Base-by-base conservation (phyloP, 2,329 filamentous ascomycete species). In the Dactylellina sp. region DNA sequence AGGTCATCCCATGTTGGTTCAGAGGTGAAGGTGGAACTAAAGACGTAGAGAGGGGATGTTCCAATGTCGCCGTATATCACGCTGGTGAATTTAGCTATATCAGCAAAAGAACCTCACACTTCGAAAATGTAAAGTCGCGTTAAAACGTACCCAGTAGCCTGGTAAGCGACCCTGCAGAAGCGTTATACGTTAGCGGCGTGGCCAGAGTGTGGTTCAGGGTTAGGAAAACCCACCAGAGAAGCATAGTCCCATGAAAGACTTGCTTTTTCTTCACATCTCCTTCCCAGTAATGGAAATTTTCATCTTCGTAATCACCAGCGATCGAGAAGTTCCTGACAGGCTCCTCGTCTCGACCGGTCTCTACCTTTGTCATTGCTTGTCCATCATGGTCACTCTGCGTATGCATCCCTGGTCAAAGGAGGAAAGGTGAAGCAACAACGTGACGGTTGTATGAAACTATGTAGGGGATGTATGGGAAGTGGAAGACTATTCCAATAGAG, bases 21-120 rank as follows among this genome's bases (percentile, higher is more conserved):
- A 1, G 82, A 80, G 24, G 84, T 82, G 77, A 91, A 91, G 0
- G 87, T 89, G n/a, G 86, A 88, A 16, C 88, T 90, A 80, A 83
- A 91, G 16, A 91, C 89, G 77, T 91, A 91, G 16, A 91, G 85
- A n/a, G 88, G 88, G 71, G 85, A 87, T 0, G 82, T 85, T 65
- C 88, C 89, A 77, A 90, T 89, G 76, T 91, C 89, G 22, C 89
- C 89, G 75, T 91, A 90, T 56, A 90, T 90, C 42, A 89, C 87
- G 16, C 66, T 72, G 16, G 12, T n/a, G 32, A 3, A 24, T 22
- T n/a, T 1, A 7, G 18, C 20, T 9, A 46, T 35, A 25, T 53
- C 9, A n/a, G 20, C 20, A 49, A 6, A 4, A 37, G 32, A 16
- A 4, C 35, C 22, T 32, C 3, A 39, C 6, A 46, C 22, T n/a